These are phyloP conservation scores for Cinnamomum chago DNA, from an alignment of 164 flowering plant genomes.

Conservation along the genomic window DNA sequence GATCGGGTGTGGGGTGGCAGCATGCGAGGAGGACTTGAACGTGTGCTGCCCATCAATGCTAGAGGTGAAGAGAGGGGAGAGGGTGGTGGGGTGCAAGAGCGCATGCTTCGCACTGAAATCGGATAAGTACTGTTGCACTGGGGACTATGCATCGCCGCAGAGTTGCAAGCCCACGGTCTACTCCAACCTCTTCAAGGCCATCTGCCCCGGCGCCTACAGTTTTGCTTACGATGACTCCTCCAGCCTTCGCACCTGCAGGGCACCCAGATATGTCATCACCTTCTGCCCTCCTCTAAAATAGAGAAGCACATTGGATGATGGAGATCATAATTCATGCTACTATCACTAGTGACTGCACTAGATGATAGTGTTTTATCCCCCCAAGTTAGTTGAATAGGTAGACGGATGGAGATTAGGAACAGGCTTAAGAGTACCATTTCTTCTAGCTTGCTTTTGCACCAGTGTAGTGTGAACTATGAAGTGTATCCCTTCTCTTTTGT, in stretches of 20 bases:
- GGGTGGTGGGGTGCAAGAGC: conserved; percentile 78
- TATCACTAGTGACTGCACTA: too few species aligned
- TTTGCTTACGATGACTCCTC: conserved; percentile 83
- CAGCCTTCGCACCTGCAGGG: conserved; percentile 83
- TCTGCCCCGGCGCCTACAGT: conserved; percentile 87
- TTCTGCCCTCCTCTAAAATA: conserved; percentile 72
- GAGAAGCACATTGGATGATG: neutral
- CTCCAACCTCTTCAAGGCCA: conserved; percentile 65
- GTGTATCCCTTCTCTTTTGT: too few species aligned
- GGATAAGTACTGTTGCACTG: conserved; percentile 83
- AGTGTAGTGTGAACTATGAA: too few species aligned
- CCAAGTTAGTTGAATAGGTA: too few species aligned
- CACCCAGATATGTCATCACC: conserved; percentile 74
- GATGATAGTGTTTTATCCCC: too few species aligned
- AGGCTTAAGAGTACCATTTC: too few species aligned
- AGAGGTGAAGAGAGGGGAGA: conserved; percentile 48
- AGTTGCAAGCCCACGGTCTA: conserved; percentile 67
- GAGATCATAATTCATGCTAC: too few species aligned
- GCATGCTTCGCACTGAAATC: conserved; percentile 70
- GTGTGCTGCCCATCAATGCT: conserved; percentile 65
- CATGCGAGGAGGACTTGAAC: conserved; percentile 62
- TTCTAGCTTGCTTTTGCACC: too few species aligned
- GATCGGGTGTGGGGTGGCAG: conserved; percentile 56
- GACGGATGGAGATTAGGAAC: too few species aligned
- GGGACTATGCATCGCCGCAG: conserved; percentile 46